Percentiles rank a stretch among this genome's conserved stretches.
phyloP scores from a whole-genome alignment of 441 rosid species.

The Melastoma candidum region DNA sequence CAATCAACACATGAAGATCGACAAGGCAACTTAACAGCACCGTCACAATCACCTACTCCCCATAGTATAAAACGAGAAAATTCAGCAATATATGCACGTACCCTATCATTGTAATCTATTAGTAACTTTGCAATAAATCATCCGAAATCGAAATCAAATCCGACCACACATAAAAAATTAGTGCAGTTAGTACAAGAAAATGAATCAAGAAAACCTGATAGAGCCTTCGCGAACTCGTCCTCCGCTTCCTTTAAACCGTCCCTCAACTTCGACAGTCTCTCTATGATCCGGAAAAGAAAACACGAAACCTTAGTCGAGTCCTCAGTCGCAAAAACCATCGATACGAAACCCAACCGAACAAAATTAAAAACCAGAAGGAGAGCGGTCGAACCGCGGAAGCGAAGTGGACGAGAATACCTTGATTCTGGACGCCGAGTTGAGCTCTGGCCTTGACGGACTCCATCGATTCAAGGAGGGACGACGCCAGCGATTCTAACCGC shows the following conservation, averaged over 20 bases:
- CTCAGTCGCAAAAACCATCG: neutral
- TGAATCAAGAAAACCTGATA: conserved; percentile 42
- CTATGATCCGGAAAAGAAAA: conserved; percentile 22
- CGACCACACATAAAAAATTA: no score
- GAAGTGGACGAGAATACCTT: conserved; percentile 28
- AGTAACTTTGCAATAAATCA: no score
- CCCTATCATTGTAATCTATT: no score
- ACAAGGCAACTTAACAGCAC: no score
- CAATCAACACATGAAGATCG: no score
- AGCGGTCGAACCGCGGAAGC: neutral
- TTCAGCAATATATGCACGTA: no score
- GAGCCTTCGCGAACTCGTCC: conserved; percentile 60
- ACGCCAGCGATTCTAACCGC: conserved; percentile 37
- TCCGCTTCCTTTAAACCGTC: conserved; percentile 62
- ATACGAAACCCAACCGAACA: conserved; percentile 6
- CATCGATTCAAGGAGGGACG: conserved; percentile 34
- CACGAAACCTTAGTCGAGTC: neutral
- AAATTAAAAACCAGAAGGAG: neutral
- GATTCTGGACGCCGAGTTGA: conserved; percentile 35
- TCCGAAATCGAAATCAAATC: no score
- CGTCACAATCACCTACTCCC: no score
- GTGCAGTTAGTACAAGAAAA: neutral
- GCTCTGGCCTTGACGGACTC: conserved; percentile 36
- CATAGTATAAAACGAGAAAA: no score
- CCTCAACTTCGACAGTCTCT: conserved; percentile 40